phyloP scores from a whole-genome alignment of 345 rosid species.

The Euclidium syriacum region DNA sequence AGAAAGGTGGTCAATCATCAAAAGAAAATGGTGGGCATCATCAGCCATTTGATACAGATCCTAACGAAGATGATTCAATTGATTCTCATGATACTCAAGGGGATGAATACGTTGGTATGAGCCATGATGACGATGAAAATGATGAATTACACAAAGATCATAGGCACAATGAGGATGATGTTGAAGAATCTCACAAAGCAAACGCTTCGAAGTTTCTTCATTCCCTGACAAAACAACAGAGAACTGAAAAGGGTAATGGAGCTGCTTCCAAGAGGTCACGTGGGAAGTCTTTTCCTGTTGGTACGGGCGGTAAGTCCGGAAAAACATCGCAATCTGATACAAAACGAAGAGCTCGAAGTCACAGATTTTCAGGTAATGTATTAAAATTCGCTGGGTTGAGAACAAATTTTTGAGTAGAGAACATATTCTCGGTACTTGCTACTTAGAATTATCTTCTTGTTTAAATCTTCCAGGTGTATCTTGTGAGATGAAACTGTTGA shows the following conservation, averaged over 20 bases:
- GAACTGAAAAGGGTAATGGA: constrained; percentile 33
- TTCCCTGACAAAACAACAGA: constrained; percentile 32
- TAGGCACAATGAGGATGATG: constrained; percentile 21
- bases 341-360: constrained; percentile 57
- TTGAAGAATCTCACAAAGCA: constrained; percentile 21
- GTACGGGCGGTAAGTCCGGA: constrained; percentile 35
- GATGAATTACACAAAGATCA: constrained; percentile 19
- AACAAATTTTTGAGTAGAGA: too few species aligned
- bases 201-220: not conserved
- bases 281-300: constrained; percentile 33
- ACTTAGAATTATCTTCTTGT: not conserved
- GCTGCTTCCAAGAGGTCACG: constrained; percentile 23
- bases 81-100: constrained; percentile 40
- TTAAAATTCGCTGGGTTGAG: not conserved
- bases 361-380: constrained; percentile 48
- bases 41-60: constrained; percentile 35
- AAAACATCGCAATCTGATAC: constrained; percentile 40
- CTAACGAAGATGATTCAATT: constrained; percentile 46
- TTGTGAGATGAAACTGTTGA: constrained; percentile 79
- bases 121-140: constrained; percentile 24
- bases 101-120: constrained; percentile 43
- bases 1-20: constrained; percentile 32
- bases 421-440: not conserved
- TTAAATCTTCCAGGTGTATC: constrained; percentile 34
- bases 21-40: constrained; percentile 21